phyloP scores from a whole-genome alignment of 2,329 filamentous ascomycete genomes.

The Penicillium sp. region DNA sequence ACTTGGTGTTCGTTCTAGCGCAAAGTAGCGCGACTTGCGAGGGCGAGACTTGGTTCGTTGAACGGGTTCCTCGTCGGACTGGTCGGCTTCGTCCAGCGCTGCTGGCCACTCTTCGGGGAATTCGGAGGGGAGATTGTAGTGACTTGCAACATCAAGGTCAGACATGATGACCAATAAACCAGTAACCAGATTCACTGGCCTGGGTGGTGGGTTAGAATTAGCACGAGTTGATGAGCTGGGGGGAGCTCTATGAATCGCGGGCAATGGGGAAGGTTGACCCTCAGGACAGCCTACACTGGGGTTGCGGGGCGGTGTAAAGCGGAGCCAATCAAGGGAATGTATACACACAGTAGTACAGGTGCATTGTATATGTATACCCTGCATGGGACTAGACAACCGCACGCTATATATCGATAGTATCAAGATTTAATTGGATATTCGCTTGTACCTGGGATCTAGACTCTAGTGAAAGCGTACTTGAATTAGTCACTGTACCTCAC shows the following conservation, averaged over 20 bases:
- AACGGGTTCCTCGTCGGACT: constrained; percentile 61
- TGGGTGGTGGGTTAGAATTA: neutral
- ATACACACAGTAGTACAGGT: too few relatives aligned
- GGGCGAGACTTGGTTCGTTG: constrained; percentile 52
- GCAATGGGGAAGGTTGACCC: neutral
- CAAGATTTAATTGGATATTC: too few relatives aligned
- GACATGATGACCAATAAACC: constrained; percentile 52
- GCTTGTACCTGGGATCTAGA: too few relatives aligned
- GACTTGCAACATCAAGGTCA: constrained; percentile 81
- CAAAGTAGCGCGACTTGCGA: constrained; percentile 79
- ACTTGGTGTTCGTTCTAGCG: constrained; percentile 75
- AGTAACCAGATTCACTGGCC: constrained; percentile 4
- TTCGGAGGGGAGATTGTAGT: constrained; percentile 81
- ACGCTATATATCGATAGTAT: too few relatives aligned
- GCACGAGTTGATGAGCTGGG: neutral
- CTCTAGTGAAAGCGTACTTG: too few relatives aligned
- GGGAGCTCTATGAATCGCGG: neutral
- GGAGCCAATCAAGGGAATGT: too few relatives aligned
- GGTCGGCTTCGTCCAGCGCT: constrained; percentile 75
- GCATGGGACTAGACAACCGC: too few relatives aligned
- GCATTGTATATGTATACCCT: too few relatives aligned
- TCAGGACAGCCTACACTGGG: too few relatives aligned
- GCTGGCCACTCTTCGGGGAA: constrained; percentile 86
- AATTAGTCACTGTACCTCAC: too few relatives aligned
- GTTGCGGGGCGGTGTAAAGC: neutral